Base-by-base conservation (phyloP, 1,284 basidiomycete species). In the Apiotrichum gamsii region DNA sequence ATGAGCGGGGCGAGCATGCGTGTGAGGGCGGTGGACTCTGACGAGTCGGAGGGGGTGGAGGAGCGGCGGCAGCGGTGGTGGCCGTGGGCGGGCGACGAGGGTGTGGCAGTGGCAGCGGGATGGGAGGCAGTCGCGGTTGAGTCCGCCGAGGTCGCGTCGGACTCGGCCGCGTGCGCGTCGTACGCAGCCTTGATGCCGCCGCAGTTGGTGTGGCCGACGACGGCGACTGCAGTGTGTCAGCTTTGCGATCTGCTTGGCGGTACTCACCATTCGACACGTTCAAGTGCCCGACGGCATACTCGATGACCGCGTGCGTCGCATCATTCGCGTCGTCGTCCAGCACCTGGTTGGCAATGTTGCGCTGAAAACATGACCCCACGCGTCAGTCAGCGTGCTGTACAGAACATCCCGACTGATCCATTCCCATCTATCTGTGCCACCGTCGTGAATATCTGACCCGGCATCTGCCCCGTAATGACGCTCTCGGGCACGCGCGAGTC, bases 181-280 rank as follows among this genome's bases (percentile, higher is more conserved):
- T 82, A 83, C 0, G 85, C 85, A 1, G 76, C 75, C 20, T 82
- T 83, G 51, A 67, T 71, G 14, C 87, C 89, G 49, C 87, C 89
- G 63, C 88, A 91, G 54, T 80, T 75, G 8, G 83, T 83, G 70
- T 90, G 89, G 32, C 88, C 89, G 19, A 84, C 85, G 53, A 91
- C 75, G 49, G 88, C 76, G 54, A 91, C 85, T 86, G 65, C n/a
- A 33, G 9, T n/a, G 32, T 15, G 15, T 25, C 15, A 21, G 3
- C 24, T 15, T 36, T 28, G n/a, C n/a, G n/a, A n/a, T 11, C 25
- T 28, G 25, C 47, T 33, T 36, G 42, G 58, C 40, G 36, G 13
- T 43, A 23, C 47, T 33, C 64, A 88, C 87, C 80, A 74, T 96
- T 86, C 70, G 87, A 78, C 34, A 93, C 84, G 47, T 85, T 84